These are phyloP conservation scores for Penicillium goetzii DNA, from an alignment of 495 filamentous ascomycete species.

Conservation along the genomic window DNA sequence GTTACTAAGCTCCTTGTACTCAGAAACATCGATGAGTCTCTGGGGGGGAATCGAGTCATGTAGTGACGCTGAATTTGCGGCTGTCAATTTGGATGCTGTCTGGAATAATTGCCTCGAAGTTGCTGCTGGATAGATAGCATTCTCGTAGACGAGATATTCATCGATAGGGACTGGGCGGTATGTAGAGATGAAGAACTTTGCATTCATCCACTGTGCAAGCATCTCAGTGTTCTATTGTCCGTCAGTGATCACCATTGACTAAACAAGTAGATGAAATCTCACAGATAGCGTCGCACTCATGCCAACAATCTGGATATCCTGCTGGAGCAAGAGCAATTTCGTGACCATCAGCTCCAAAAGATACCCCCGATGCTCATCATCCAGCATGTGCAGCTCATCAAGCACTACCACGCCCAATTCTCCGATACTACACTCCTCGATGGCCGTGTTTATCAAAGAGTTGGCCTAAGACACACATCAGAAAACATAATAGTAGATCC, in stretches of 20 bases:
- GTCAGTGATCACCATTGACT: not conserved
- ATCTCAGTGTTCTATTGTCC: slow-evolving; percentile 63
- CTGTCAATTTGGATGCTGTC: slow-evolving; percentile 58
- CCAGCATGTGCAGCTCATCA: slow-evolving; percentile 83
- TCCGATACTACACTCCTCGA: slow-evolving; percentile 70
- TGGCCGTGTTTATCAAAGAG: slow-evolving; percentile 72
- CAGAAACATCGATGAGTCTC: slow-evolving; percentile 57
- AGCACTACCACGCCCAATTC: slow-evolving; percentile 71
- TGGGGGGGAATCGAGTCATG: slow-evolving; percentile 47
- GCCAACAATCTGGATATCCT: slow-evolving; percentile 73
- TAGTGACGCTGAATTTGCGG: slow-evolving; percentile 28
- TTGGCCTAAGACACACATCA: slow-evolving; percentile 61
- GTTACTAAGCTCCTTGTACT: slow-evolving; percentile 63
- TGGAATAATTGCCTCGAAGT: slow-evolving; percentile 66
- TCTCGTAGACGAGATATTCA: slow-evolving; percentile 77
- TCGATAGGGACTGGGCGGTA: slow-evolving; percentile 76
- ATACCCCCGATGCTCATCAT: slow-evolving; percentile 79
- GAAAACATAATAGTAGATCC: not conserved
- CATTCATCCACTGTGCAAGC: slow-evolving; percentile 72
- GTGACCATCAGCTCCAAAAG: slow-evolving; percentile 80
- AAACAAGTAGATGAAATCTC: not conserved
- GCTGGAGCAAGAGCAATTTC: slow-evolving; percentile 71
- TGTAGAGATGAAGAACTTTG: slow-evolving; percentile 71
- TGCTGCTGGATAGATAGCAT: slow-evolving; percentile 66
- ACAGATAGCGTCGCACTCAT: slow-evolving; percentile 84